Evolutionary conservation across 2,329 filamentous ascomycete species (phyloP), one percentile per base, ranked within the genome.

Genomic region (Huntiella omanensis): DNA sequence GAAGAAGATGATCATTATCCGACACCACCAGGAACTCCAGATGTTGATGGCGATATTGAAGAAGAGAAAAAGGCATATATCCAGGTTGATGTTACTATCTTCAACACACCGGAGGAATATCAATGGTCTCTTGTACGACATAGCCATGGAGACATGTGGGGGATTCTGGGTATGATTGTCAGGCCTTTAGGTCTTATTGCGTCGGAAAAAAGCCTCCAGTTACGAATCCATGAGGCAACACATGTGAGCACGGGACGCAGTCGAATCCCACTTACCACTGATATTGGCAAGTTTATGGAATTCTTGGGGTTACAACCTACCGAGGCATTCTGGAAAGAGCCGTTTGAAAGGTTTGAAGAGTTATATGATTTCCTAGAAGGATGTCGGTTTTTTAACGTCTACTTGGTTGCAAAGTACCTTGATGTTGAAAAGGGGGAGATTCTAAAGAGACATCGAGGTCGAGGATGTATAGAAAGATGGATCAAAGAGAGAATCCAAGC

Each of bases 141-240:
- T 35, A 70, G 73, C 0, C 83, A 88, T 53, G 79, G 80, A n/a
- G 83, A 88, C 53, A 48, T 75, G 0, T 77, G 77, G 68, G 80
- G 73, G 49, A 57, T 75, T 6, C 56, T 88, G 0, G 79, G 81
- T 4, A 65, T 70, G 13, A 71, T 68, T 6, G 73, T 83, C 51
- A 69, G 77, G 0, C 70, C 69, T 0, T 70, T 75, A 33, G 82
- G 82, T 1, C 68, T 91, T 5, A 80, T 73, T 0, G 62, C 75
- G 17, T 78, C 76, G 52, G 72, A 83, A 43, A 58, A 57, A 10
- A 80, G 74, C 1, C 59, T 91, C 1, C 74, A 70, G 56, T 54
- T 88, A 0, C 71, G 80, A 0, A 68, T 87, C 12, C 66, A 70
- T 3, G 77, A 84, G 55, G 75, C 86, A 33, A 82, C 87, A 54